Evolutionary conservation across 495 filamentous ascomycete species (phyloP).

Genomic region (Evernia prunastri): DNA sequence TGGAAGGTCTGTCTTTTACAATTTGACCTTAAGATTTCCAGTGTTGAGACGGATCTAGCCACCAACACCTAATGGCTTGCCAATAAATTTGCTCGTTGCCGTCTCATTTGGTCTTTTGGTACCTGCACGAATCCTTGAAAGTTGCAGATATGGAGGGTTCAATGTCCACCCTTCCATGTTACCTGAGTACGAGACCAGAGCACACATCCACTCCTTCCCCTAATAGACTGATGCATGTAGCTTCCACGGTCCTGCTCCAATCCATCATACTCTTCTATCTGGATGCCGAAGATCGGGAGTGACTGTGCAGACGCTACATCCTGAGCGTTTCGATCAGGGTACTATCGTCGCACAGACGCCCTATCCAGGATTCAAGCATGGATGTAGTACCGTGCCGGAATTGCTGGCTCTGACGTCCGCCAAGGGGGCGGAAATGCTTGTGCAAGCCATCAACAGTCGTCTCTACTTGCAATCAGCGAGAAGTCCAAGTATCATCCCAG

Average conservation of each 20-base stretch:
- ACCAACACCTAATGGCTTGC: conserved; percentile 43
- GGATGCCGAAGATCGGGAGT: conserved; percentile 55
- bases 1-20: conserved; percentile 55
- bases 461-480: conserved; percentile 47
- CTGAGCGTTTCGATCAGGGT: conserved; percentile 68
- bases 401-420: conserved; percentile 37
- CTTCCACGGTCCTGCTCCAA: conserved; percentile 67
- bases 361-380: conserved; percentile 44
- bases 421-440: conserved; percentile 54
- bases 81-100: conserved; percentile 78
- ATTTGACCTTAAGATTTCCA: not conserved
- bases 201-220: not conserved
- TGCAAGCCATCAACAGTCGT: conserved; percentile 49
- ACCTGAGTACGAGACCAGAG: conserved; percentile 54
- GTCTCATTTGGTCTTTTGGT: conserved; percentile 95
- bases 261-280: conserved; percentile 71
- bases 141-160: conserved; percentile 71
- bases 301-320: conserved; percentile 78
- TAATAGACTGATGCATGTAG: conserved; percentile 33
- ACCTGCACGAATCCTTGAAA: conserved; percentile 63
- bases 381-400: conserved; percentile 39
- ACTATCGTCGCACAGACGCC: conserved; percentile 63
- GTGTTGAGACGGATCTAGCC: conserved; percentile 39
- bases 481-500: not conserved
- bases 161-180: conserved; percentile 95